Percentiles rank a stretch among this genome's conserved stretches.
These are phyloP conservation scores for Mortierella sp. DNA, from an alignment of 371 early-diverging fungal genomes.

Conservation along the genomic window DNA sequence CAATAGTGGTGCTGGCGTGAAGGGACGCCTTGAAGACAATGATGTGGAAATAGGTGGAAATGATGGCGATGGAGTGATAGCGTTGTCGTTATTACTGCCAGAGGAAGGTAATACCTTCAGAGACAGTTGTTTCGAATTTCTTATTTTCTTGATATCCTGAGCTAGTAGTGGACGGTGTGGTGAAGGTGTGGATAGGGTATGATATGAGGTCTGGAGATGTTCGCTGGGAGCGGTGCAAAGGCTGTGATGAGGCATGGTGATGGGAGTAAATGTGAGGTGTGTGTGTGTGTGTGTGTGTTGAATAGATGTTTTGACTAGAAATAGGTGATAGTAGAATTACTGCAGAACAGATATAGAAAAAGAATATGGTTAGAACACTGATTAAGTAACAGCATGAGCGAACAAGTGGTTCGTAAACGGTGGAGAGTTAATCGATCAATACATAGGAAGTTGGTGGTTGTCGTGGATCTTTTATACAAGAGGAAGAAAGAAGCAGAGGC, in stretches of 20 bases:
- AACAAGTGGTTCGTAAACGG: background rate
- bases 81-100: constrained; percentile 13
- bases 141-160: constrained; percentile 34
- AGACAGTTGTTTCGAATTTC: constrained; percentile 56
- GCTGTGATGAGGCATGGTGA: constrained; percentile 39
- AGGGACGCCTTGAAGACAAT: constrained; percentile 36
- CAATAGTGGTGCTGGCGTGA: constrained; percentile 33
- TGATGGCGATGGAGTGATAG: constrained; percentile 27
- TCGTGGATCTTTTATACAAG: background rate
- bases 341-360: background rate
- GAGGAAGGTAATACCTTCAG: constrained; percentile 44
- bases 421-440: too few relatives aligned
- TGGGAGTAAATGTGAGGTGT: too few relatives aligned
- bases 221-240: constrained; percentile 23
- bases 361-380: background rate
- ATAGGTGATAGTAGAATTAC: background rate
- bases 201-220: constrained; percentile 9
- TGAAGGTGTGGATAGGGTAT: constrained; percentile 11
- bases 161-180: constrained; percentile 35
- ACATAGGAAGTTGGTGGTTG: too few relatives aligned
- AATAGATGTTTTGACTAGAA: background rate
- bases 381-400: background rate
- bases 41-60: constrained; percentile 25
- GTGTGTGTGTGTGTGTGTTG: constrained; percentile 5
- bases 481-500: background rate